Percentiles rank a stretch among this genome's conserved stretches.
These are phyloP conservation scores for Pyricularia grisea DNA, from an alignment of 2,329 filamentous ascomycete genomes.

Conservation along the genomic window DNA sequence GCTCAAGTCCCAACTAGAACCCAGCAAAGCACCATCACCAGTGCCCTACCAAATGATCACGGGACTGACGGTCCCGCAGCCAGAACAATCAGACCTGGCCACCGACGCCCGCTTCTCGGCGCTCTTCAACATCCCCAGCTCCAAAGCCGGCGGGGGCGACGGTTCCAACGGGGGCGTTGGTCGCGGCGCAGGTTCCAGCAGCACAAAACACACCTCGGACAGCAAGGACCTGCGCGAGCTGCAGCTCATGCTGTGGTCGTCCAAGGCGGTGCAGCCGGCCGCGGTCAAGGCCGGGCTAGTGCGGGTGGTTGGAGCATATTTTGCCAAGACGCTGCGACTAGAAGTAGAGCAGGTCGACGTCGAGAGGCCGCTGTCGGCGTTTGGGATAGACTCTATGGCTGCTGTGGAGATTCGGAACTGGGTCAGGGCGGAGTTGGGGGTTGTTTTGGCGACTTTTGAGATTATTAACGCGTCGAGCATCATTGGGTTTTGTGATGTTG, in stretches of 20 bases:
- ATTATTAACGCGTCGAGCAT: not conserved
- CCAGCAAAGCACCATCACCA: not conserved
- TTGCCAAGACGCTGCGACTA: not conserved
- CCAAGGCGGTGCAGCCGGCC: not conserved
- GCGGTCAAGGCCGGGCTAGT: not conserved
- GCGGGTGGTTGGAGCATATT: not conserved
- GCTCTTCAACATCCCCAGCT: not conserved
- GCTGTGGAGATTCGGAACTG: not conserved
- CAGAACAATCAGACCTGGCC: not conserved
- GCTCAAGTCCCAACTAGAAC: conserved; percentile 4
- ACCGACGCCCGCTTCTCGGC: not conserved
- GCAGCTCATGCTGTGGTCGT: not conserved
- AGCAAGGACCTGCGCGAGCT: not conserved
- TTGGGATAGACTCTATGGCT: not conserved
- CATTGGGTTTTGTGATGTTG: not conserved
- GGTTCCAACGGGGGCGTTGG: not conserved
- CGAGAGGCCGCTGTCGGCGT: not conserved
- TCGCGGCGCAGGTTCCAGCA: not conserved
- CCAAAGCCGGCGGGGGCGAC: not conserved
- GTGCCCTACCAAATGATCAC: conserved; percentile 8
- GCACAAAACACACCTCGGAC: not conserved
- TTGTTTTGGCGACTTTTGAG: not conserved
- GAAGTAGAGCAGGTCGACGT: not conserved
- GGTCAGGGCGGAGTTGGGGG: not conserved
- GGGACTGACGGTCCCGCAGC: not conserved